A percentile compares a stretch with the other conserved stretches of the same genome.
Evolutionary conservation across 2,329 filamentous ascomycete species (phyloP).

Genomic region (Lithohypha guttulata): DNA sequence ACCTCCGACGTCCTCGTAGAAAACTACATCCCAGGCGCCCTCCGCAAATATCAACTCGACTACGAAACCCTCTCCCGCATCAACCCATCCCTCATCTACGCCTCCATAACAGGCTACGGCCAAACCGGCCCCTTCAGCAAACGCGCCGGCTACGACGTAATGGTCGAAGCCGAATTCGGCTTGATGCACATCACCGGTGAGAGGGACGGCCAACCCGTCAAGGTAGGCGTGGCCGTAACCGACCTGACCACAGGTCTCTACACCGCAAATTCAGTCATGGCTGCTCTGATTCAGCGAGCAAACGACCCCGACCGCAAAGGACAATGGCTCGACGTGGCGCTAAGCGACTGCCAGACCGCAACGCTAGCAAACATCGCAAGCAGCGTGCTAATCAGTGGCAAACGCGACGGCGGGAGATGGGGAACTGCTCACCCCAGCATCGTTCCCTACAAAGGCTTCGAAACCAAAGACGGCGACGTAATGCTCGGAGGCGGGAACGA

Average conservation of each 20-base stretch:
- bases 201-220: constrained; percentile 81
- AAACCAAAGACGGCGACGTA: constrained; percentile 52
- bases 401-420: constrained; percentile 83
- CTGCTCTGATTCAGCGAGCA: constrained; percentile 66
- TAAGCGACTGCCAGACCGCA: constrained; percentile 91
- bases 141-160: constrained; percentile 92
- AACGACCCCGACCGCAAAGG: constrained; percentile 57
- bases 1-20: constrained; percentile 90
- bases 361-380: constrained; percentile 93
- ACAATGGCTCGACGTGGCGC: constrained; percentile 81
- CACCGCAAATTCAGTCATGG: constrained; percentile 91
- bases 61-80: constrained; percentile 69
- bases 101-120: constrained; percentile 92
- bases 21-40: constrained; percentile 76
- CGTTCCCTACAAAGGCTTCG: constrained; percentile 82
- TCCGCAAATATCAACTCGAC: constrained; percentile 87
- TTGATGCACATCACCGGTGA: constrained; percentile 96
- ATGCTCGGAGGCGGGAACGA: constrained; percentile 56
- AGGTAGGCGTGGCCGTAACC: constrained; percentile 94
- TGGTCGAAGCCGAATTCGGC: constrained; percentile 97
- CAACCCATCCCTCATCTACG: constrained; percentile 82
- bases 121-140: constrained; percentile 84
- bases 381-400: constrained; percentile 75
- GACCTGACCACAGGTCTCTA: constrained; percentile 93
- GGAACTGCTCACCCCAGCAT: constrained; percentile 98